phyloP scores from a whole-genome alignment of 2,329 filamentous ascomycete genomes.

The Colletotrichum spaethianum region DNA sequence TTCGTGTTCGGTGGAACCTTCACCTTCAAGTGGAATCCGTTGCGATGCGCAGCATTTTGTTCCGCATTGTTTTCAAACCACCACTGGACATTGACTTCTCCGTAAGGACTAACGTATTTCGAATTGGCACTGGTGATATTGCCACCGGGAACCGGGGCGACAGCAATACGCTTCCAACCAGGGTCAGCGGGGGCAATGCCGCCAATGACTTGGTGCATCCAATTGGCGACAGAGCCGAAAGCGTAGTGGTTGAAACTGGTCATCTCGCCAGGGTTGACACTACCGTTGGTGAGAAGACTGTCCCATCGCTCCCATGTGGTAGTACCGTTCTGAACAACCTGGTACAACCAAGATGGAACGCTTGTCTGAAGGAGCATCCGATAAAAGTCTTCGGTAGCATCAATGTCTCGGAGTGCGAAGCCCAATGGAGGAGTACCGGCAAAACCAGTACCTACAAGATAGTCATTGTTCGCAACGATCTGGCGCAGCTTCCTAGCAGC shows the following conservation, averaged over 20 bases:
- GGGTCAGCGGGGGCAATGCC: slow-evolving; percentile 56
- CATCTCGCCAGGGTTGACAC: slow-evolving; percentile 62
- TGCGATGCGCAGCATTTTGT: slow-evolving; percentile 25
- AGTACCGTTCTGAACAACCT: slow-evolving; percentile 60
- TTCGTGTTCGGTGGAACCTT: slow-evolving; percentile 32
- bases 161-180: slow-evolving; percentile 55
- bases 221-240: slow-evolving; percentile 63
- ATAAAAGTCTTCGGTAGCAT: slow-evolving; percentile 55
- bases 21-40: slow-evolving; percentile 32
- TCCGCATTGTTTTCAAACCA: slow-evolving; percentile 39
- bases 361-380: slow-evolving; percentile 62
- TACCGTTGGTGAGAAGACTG: slow-evolving; percentile 59
- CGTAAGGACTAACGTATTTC: slow-evolving; percentile 51
- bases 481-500: slow-evolving; percentile 49
- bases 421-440: slow-evolving; percentile 59
- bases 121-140: slow-evolving; percentile 52
- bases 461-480: slow-evolving; percentile 51
- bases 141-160: slow-evolving; percentile 54
- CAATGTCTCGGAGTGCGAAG: slow-evolving; percentile 49
- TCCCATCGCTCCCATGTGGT: slow-evolving; percentile 69
- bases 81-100: slow-evolving; percentile 49
- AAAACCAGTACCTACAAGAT: slow-evolving; percentile 59
- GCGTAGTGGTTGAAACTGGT: slow-evolving; percentile 67
- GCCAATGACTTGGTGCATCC: slow-evolving; percentile 60
- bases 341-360: slow-evolving; percentile 64